A percentile compares a stretch with the other conserved stretches of the same genome.
phyloP scores from a whole-genome alignment of 202 grass and related monocot genomes.

The Carex arenaria region DNA sequence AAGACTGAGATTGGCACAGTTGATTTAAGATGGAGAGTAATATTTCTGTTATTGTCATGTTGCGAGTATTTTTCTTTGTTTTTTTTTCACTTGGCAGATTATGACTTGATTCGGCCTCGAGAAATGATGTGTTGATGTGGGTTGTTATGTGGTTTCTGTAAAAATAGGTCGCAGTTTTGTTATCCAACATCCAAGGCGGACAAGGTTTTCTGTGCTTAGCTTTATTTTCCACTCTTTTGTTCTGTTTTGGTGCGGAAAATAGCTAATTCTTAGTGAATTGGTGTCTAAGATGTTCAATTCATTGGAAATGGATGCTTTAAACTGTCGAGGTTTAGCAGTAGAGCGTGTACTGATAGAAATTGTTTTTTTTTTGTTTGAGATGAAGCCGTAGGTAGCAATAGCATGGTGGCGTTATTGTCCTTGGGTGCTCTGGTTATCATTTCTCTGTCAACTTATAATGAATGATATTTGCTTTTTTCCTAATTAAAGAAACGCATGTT shows the following conservation, averaged over 20 bases:
- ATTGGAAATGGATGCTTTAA: background rate
- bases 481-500: no score
- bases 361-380: background rate
- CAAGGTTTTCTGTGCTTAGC: background rate
- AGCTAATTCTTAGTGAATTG: background rate
- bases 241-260: background rate
- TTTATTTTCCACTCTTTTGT: background rate
- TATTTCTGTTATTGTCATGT: background rate
- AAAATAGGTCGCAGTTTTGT: constrained; percentile 18
- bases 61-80: background rate
- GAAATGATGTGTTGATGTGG: background rate
- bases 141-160: background rate
- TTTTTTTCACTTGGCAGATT: background rate
- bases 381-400: no score
- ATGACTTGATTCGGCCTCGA: background rate
- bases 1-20: background rate
- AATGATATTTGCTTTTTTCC: no score
- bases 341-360: background rate
- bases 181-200: background rate
- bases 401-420: background rate
- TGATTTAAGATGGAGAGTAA: background rate
- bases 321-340: background rate
- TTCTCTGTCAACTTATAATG: background rate
- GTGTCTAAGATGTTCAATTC: background rate
- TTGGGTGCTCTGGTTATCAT: background rate